Percentiles rank a stretch among this genome's conserved stretches.
Evolutionary conservation across 2,329 filamentous ascomycete species (phyloP).

Genomic region (Verticillium klebahnii): DNA sequence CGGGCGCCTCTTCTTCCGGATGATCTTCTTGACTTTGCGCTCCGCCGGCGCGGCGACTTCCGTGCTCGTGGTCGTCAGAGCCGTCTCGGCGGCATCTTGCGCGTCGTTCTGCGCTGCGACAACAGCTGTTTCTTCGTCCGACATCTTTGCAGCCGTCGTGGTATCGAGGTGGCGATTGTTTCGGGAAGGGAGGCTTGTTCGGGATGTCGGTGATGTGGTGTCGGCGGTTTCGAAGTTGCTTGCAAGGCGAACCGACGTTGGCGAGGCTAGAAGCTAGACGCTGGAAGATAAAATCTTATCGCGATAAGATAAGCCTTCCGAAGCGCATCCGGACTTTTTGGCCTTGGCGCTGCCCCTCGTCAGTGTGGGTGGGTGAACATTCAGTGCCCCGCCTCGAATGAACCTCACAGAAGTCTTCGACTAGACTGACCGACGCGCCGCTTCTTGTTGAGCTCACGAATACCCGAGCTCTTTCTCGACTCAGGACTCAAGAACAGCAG

Average conservation of each 20-base stretch:
- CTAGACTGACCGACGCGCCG: background rate
- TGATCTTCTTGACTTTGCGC: slow-evolving; percentile 82
- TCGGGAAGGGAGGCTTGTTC: background rate
- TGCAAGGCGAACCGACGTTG: background rate
- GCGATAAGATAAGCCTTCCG: slow-evolving; percentile 5
- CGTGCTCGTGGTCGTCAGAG: slow-evolving; percentile 31
- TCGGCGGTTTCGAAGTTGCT: background rate
- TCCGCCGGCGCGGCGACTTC: slow-evolving; percentile 42
- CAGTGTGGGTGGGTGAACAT: slow-evolving; percentile 8
- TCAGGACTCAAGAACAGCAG: background rate
- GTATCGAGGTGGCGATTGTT: background rate
- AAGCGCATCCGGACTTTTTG: slow-evolving; percentile 2
- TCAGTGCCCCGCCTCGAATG: slow-evolving; percentile 10
- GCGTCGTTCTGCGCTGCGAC: slow-evolving; percentile 16
- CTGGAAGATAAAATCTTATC: slow-evolving; percentile 6
- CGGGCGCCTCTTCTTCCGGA: slow-evolving; percentile 84
- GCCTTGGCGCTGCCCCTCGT: slow-evolving; percentile 10
- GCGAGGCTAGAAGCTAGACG: background rate
- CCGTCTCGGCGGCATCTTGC: slow-evolving; percentile 21
- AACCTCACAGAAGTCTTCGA: slow-evolving; percentile 4
- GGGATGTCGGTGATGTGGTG: background rate
- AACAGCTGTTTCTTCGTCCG: slow-evolving; percentile 5
- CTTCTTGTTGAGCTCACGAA: background rate
- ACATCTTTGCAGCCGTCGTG: slow-evolving; percentile 1
- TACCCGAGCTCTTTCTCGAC: background rate